A percentile compares a stretch with the other conserved stretches of the same genome.
These are phyloP conservation scores for Nicotiana otophora DNA, from an alignment of 257 asterid species.

Conservation along the genomic window DNA sequence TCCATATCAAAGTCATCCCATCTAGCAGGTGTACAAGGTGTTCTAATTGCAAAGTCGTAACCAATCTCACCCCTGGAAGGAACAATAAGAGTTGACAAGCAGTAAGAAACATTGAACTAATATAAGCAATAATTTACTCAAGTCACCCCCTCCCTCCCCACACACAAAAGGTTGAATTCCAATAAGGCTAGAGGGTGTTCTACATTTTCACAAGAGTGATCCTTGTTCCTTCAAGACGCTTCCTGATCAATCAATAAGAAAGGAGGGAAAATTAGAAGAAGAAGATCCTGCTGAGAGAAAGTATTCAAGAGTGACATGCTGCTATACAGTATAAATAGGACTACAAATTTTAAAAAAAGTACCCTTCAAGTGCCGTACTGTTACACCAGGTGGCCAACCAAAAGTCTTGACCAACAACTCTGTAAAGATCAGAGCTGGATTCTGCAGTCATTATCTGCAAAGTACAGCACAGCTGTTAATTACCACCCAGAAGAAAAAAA, in stretches of 20 bases:
- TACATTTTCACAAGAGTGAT: conserved; percentile 66
- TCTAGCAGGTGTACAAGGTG: conserved; percentile 83
- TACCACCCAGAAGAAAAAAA: neutral
- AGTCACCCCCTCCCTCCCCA: neutral
- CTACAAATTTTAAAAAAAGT: conserved; percentile 19
- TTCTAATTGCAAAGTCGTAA: conserved; percentile 67
- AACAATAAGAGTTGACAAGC: conserved; percentile 8
- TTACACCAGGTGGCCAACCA: conserved; percentile 92
- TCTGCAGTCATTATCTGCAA: conserved; percentile 78
- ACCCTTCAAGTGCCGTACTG: conserved; percentile 84
- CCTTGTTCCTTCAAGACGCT: conserved; percentile 93
- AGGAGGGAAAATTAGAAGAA: conserved; percentile 12
- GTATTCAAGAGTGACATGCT: neutral
- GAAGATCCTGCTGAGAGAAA: neutral
- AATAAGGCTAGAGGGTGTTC: neutral
- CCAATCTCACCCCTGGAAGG: conserved; percentile 67
- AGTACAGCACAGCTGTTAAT: neutral
- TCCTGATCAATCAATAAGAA: conserved; percentile 47
- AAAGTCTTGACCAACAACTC: conserved; percentile 79
- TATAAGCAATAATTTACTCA: conserved; percentile 2
- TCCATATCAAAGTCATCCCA: conserved; percentile 83
- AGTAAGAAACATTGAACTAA: conserved; percentile 11
- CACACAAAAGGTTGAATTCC: neutral
- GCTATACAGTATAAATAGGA: conserved; percentile 2
- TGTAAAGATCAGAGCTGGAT: conserved; percentile 80